phyloP scores from a whole-genome alignment of 805 yeast genomes.

The Wickerhamomyces chambardii region DNA sequence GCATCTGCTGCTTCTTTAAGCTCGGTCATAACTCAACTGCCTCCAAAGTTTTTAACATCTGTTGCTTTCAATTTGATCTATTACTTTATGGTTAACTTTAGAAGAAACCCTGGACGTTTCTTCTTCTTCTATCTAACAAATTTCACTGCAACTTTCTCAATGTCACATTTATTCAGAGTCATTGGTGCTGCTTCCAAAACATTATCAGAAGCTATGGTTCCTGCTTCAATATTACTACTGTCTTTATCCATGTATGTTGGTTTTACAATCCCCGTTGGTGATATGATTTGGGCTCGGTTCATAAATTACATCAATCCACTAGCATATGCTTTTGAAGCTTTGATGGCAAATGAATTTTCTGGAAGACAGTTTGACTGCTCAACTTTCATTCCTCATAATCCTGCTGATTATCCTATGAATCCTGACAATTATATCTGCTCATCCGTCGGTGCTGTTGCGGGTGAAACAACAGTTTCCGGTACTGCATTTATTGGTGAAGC shows the following conservation, averaged over 20 bases:
- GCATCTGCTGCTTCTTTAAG: conserved; percentile 62
- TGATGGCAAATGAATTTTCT: conserved; percentile 35
- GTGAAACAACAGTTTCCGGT: too few relatives aligned
- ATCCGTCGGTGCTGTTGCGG: too few relatives aligned
- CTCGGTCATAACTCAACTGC: conserved; percentile 49
- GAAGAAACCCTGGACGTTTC: conserved; percentile 45
- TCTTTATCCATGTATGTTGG: conserved; percentile 31
- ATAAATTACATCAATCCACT: conserved; percentile 33
- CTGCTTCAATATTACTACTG: conserved; percentile 30
- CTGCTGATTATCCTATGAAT: too few relatives aligned
- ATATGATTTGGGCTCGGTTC: conserved; percentile 40
- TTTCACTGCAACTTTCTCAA: conserved; percentile 34
- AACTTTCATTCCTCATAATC: too few relatives aligned
- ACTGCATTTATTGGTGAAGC: too few relatives aligned
- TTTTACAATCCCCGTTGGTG: conserved; percentile 31
- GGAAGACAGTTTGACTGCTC: too few relatives aligned
- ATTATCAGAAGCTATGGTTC: conserved; percentile 33
- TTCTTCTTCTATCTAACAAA: conserved; percentile 41
- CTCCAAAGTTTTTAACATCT: conserved; percentile 34
- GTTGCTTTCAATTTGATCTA: conserved; percentile 37
- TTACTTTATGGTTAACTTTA: conserved; percentile 46
- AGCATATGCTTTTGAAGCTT: conserved; percentile 33
- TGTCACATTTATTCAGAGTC: conserved; percentile 42
- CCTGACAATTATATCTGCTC: too few relatives aligned
- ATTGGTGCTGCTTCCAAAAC: conserved; percentile 30